These are phyloP conservation scores for Diospyros kaki DNA, from an alignment of 148 eudicot species.

Conservation along the genomic window DNA sequence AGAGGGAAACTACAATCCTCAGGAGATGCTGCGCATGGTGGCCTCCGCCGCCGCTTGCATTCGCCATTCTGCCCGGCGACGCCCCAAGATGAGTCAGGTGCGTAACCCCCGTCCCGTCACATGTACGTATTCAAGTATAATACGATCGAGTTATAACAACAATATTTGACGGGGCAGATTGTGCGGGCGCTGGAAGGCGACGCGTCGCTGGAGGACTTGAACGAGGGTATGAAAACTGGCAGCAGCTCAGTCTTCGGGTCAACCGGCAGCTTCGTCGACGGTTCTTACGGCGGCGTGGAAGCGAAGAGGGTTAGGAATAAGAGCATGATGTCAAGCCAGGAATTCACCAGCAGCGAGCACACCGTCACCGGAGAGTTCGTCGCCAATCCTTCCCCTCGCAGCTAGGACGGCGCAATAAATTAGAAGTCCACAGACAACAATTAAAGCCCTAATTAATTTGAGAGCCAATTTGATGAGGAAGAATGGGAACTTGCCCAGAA, in stretches of 20 bases:
- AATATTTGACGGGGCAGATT: not conserved
- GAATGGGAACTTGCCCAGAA: too few species aligned
- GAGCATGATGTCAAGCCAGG: not conserved
- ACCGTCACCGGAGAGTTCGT: not conserved
- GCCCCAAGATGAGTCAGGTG: conserved; percentile 67
- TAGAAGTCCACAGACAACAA: too few species aligned
- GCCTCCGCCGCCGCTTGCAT: conserved; percentile 55
- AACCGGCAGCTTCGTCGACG: too few species aligned
- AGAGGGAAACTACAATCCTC: conserved; percentile 28
- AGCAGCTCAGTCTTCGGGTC: not conserved
- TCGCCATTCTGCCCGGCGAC: conserved; percentile 49
- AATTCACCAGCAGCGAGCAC: conserved; percentile 1
- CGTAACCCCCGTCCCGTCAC: not conserved
- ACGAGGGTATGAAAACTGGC: not conserved
- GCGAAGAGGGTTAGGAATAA: not conserved
- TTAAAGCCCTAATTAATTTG: too few species aligned
- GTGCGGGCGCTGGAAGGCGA: conserved; percentile 18
- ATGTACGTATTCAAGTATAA: too few species aligned
- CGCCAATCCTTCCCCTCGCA: not conserved
- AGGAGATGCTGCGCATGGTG: conserved; percentile 54
- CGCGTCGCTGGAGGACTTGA: conserved; percentile 15
- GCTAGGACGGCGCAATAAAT: not conserved
- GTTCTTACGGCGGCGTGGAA: not conserved
- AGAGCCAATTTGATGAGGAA: too few species aligned
- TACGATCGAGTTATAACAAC: too few species aligned